phyloP scores from a whole-genome alignment of 352 stramenopile species.

The Peronospora farinosa region DNA sequence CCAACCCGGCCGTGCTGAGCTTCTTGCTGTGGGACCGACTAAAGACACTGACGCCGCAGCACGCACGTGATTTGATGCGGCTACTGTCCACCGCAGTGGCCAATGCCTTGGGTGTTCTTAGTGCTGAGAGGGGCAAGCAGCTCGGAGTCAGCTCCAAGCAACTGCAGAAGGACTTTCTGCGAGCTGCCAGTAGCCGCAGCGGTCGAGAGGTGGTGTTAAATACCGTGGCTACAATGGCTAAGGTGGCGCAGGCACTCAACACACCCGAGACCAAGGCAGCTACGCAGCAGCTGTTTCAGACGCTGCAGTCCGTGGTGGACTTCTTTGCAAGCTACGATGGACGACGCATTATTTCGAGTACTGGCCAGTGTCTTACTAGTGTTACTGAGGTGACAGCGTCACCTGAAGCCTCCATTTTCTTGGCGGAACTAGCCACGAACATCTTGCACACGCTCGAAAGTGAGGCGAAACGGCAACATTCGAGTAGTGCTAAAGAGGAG shows the following conservation, averaged over 20 bases:
- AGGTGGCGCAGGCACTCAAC: conserved; percentile 62
- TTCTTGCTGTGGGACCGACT: conserved; percentile 64
- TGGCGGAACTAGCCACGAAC: conserved; percentile 70
- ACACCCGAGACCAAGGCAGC: conserved; percentile 65
- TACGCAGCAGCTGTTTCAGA: conserved; percentile 53
- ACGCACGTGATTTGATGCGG: conserved; percentile 59
- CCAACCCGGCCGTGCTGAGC: conserved; percentile 69
- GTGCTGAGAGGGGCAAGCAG: conserved; percentile 40
- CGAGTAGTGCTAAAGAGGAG: conserved; percentile 12
- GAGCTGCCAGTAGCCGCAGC: conserved; percentile 39
- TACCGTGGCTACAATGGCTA: conserved; percentile 48
- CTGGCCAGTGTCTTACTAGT: conserved; percentile 43
- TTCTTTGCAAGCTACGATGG: conserved; percentile 65
- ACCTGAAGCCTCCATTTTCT: conserved; percentile 65
- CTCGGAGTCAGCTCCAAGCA: conserved; percentile 33
- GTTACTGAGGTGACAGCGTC: conserved; percentile 56
- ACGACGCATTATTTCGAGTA: conserved; percentile 47
- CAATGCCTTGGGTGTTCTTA: conserved; percentile 51
- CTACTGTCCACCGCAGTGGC: conserved; percentile 47
- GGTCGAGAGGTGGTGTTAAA: conserved; percentile 64
- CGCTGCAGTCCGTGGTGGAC: conserved; percentile 62
- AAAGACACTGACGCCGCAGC: conserved; percentile 70
- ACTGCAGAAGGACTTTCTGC: conserved; percentile 48
- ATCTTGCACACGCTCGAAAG: conserved; percentile 60
- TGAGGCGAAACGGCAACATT: conserved; percentile 35